These are phyloP conservation scores for Lolium rigidum DNA, from an alignment of 176 grass and related monocot genomes.

Conservation along the genomic window DNA sequence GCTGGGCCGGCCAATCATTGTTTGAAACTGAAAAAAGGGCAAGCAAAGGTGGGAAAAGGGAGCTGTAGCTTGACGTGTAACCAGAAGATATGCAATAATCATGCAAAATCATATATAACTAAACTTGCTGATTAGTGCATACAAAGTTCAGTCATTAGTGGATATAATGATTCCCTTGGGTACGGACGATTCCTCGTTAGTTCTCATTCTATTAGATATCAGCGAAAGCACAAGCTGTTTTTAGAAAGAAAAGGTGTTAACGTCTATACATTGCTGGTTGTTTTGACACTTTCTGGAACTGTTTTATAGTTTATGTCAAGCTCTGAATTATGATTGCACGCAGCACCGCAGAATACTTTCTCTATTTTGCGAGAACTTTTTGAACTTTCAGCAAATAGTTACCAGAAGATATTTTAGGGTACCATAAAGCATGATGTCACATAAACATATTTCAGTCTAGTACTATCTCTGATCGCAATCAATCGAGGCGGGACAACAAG, in stretches of 20 bases:
- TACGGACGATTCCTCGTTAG: conserved; percentile 48
- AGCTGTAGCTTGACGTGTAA: conserved; percentile 38
- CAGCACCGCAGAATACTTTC: conserved; percentile 24
- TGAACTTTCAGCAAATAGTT: conserved; percentile 33
- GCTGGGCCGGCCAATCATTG: conserved; percentile 35
- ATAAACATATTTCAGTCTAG: conserved; percentile 9
- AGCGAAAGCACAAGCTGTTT: conserved; percentile 36
- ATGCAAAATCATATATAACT: conserved; percentile 38
- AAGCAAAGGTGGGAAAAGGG: conserved; percentile 35
- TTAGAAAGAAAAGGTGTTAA: conserved; percentile 34
- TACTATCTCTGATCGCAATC: no score
- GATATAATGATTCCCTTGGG: conserved; percentile 43
- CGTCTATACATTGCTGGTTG: conserved; percentile 4
- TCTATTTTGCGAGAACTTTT: conserved; percentile 23
- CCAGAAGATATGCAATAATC: conserved; percentile 44
- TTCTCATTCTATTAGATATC: conserved; percentile 31
- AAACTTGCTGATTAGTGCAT: conserved; percentile 37
- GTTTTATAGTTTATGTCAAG: conserved; percentile 33
- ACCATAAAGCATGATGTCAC: background rate
- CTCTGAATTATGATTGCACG: conserved; percentile 48
- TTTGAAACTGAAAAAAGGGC: conserved; percentile 41
- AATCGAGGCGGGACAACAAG: no score
- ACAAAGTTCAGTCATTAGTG: conserved; percentile 49
- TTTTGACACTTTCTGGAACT: conserved; percentile 39
- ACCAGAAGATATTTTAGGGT: conserved; percentile 25